Evolutionary conservation across 306 rosid genomes (phyloP).

Genomic region (Calophaca sinica): DNA sequence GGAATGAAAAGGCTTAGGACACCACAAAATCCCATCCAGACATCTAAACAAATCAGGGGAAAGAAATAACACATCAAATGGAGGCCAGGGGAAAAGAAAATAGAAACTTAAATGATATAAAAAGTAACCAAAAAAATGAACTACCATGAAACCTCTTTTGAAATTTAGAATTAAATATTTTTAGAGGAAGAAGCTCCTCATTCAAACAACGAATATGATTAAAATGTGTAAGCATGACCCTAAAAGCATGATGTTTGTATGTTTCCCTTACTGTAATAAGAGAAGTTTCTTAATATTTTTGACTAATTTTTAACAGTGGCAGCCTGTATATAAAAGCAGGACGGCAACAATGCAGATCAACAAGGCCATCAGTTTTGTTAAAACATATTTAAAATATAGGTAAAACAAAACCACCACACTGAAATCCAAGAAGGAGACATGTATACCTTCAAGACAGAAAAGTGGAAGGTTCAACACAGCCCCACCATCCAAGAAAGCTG

Average conservation of each 20-base stretch:
- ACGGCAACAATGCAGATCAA: not conserved
- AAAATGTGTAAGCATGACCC: not conserved
- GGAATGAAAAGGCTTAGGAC: constrained; percentile 17
- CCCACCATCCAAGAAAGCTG: constrained; percentile 82
- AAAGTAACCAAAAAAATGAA: not conserved
- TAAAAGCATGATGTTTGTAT: constrained; percentile 2
- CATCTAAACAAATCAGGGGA: constrained; percentile 18
- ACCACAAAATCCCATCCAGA: constrained; percentile 21
- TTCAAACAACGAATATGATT: not conserved
- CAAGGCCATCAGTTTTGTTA: not conserved
- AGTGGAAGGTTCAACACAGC: constrained; percentile 73
- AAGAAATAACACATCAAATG: not conserved
- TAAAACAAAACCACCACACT: constrained; percentile 1
- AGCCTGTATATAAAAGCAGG: not conserved
- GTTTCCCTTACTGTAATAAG: not conserved
- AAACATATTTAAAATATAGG: not conserved
- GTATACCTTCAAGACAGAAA: constrained; percentile 75
- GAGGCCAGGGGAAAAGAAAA: not conserved
- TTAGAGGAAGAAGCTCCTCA: constrained; percentile 8
- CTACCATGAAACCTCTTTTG: not conserved
- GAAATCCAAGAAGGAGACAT: constrained; percentile 7
- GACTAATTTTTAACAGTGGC: not conserved
- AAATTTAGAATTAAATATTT: not conserved
- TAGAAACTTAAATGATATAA: not conserved
- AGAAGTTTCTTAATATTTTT: constrained; percentile 1